Conservation (phyloP, 805 yeast genomes). For the Saccharomycopsis sp. region DNA sequence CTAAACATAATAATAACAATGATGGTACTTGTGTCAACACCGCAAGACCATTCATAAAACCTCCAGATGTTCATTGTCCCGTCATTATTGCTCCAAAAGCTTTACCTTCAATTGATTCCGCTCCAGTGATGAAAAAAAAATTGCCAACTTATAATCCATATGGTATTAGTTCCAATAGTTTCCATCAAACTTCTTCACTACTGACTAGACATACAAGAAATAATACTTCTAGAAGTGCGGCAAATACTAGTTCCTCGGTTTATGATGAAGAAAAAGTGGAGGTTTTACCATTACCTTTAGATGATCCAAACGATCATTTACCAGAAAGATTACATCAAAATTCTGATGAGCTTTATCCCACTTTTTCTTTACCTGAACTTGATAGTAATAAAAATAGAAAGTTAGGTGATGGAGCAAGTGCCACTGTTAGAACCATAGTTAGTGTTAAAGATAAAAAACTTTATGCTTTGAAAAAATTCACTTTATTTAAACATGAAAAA, state of each 20-base stretch:
- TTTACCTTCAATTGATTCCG: conserved; percentile 15
- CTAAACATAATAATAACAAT: background rate
- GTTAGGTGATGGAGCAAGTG: conserved; percentile 66
- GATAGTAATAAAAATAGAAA: conserved; percentile 31
- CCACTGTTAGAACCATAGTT: conserved; percentile 46
- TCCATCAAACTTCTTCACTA: background rate
- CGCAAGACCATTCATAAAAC: no score
- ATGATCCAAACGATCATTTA: conserved; percentile 52
- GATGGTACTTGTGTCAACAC: background rate
- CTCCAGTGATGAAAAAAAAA: conserved; percentile 5
- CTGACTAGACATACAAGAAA: background rate
- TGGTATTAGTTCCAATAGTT: conserved; percentile 6
- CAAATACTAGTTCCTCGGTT: conserved; percentile 2
- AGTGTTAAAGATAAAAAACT: conserved; percentile 28
- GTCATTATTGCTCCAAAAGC: conserved; percentile 6
- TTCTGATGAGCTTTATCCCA: conserved; percentile 40
- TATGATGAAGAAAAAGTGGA: conserved; percentile 19
- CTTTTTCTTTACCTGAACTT: conserved; percentile 37
- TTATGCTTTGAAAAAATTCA: conserved; percentile 59
- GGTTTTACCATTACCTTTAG: conserved; percentile 49
- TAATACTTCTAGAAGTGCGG: background rate
- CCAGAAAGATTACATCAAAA: conserved; percentile 44
- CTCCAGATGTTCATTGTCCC: no score
- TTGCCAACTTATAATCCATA: conserved; percentile 13
- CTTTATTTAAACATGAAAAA: conserved; percentile 48